phyloP scores from a whole-genome alignment of 2,329 filamentous ascomycete species.

The Diaporthe humulicola region DNA sequence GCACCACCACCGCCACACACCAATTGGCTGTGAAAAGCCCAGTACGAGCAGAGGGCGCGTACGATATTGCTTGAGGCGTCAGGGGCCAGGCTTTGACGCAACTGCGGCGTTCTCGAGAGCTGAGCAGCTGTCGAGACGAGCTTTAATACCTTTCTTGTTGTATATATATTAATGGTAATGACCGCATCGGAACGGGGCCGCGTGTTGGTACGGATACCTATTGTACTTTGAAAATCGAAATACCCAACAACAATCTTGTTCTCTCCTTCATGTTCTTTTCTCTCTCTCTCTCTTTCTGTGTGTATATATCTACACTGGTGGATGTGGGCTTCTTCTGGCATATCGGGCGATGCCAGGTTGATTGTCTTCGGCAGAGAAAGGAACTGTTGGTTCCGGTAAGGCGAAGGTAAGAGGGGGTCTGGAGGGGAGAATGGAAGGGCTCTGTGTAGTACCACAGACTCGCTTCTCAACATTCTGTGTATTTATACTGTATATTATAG shows the following conservation, averaged over 20 bases:
- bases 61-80: neutral
- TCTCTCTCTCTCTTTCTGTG: neutral
- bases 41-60: neutral
- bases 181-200: constrained; percentile 23
- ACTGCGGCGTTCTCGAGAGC: neutral
- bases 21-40: constrained; percentile 32
- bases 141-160: constrained; percentile 25
- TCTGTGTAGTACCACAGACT: neutral
- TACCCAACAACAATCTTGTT: constrained; percentile 20
- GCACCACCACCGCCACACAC: constrained; percentile 34
- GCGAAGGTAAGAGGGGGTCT: neutral
- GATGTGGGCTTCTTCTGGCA: neutral
- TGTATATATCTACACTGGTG: constrained; percentile 20
- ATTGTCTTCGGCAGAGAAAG: neutral
- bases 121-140: constrained; percentile 16
- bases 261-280: neutral
- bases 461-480: constrained; percentile 7
- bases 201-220: constrained; percentile 26
- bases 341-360: neutral
- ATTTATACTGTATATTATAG: constrained; percentile 22
- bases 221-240: constrained; percentile 27
- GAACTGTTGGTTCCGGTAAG: neutral
- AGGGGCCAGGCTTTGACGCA: neutral
- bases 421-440: neutral
- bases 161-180: constrained; percentile 36